phyloP scores from a whole-genome alignment of 2,329 filamentous ascomycete species.

The Tolypocladium guangdongense region DNA sequence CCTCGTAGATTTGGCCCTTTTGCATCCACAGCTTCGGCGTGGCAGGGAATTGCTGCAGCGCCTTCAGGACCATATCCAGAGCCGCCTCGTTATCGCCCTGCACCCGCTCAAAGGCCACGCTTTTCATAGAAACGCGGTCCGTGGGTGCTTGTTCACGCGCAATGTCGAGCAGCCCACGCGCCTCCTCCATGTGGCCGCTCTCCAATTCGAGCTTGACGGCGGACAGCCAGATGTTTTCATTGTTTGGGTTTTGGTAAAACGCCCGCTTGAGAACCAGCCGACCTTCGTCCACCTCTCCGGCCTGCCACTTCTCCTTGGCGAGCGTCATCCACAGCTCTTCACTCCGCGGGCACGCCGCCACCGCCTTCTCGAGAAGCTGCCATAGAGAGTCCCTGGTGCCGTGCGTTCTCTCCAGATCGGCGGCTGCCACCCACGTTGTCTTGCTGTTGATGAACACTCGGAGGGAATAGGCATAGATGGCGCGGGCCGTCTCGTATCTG shows the following conservation, averaged over 20 bases:
- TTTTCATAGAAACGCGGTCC: conserved; percentile 95
- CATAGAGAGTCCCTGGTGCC: conserved; percentile 74
- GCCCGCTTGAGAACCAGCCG: conserved; percentile 76
- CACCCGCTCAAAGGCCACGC: conserved; percentile 84
- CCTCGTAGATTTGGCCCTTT: conserved; percentile 95
- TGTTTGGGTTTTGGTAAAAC: conserved; percentile 91
- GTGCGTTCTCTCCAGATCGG: conserved; percentile 83
- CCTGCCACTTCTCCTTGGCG: conserved; percentile 87
- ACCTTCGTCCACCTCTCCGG: conserved; percentile 78
- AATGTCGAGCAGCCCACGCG: conserved; percentile 67
- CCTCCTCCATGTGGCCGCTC: conserved; percentile 70
- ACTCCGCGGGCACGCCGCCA: conserved; percentile 83
- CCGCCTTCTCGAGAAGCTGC: conserved; percentile 80
- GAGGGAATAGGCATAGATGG: conserved; percentile 85
- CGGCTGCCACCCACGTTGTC: conserved; percentile 81
- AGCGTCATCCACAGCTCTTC: conserved; percentile 94
- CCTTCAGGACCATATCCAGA: conserved; percentile 78
- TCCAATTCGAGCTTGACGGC: conserved; percentile 95
- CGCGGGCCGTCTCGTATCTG: conserved; percentile 79
- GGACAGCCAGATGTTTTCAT: conserved; percentile 95
- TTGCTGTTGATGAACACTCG: conserved; percentile 82
- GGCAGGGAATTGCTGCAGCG: conserved; percentile 73
- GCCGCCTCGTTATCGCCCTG: conserved; percentile 69
- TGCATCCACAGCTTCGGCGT: conserved; percentile 94
- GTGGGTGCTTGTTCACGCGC: conserved; percentile 85